Percentiles rank a stretch among this genome's conserved stretches.
Evolutionary conservation across 495 filamentous ascomycete species (phyloP).

Genomic region (Aspergillus conjunctus): DNA sequence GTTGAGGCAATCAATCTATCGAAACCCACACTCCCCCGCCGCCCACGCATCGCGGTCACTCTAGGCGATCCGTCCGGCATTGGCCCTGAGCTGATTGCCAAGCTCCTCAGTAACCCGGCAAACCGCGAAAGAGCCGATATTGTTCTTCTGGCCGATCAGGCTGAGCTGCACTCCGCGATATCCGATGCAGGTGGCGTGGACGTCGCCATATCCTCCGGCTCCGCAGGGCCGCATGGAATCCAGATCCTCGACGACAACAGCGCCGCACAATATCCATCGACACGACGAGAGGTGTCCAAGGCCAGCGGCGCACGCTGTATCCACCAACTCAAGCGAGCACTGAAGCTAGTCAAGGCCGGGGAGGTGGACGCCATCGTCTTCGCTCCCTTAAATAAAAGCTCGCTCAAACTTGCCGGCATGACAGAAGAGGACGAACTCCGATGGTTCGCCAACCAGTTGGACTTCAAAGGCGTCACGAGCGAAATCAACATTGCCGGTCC

Average conservation of each 20-base stretch:
- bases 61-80: slow-evolving; percentile 2
- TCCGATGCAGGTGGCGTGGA: background rate
- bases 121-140: slow-evolving; percentile 6
- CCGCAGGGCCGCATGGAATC: background rate
- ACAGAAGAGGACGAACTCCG: slow-evolving; percentile 6
- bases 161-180: slow-evolving; percentile 1
- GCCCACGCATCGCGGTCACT: background rate
- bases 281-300: background rate
- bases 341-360: background rate
- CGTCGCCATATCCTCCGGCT: background rate
- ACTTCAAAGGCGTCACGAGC: background rate
- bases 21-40: background rate
- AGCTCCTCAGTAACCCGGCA: slow-evolving; percentile 6
- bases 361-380: slow-evolving; percentile 6
- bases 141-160: background rate
- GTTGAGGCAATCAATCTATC: background rate
- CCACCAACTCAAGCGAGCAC: background rate
- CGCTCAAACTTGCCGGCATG: slow-evolving; percentile 2
- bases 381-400: slow-evolving; percentile 2
- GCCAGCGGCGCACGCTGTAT: background rate
- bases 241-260: background rate
- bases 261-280: background rate
- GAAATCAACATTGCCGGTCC: slow-evolving; percentile 6
- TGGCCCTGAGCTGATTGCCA: background rate
- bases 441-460: slow-evolving; percentile 6